Percentiles rank a stretch among this genome's conserved stretches.
Conservation (phyloP, 2,329 filamentous ascomycete species). For the Passalora sequoiae region DNA sequence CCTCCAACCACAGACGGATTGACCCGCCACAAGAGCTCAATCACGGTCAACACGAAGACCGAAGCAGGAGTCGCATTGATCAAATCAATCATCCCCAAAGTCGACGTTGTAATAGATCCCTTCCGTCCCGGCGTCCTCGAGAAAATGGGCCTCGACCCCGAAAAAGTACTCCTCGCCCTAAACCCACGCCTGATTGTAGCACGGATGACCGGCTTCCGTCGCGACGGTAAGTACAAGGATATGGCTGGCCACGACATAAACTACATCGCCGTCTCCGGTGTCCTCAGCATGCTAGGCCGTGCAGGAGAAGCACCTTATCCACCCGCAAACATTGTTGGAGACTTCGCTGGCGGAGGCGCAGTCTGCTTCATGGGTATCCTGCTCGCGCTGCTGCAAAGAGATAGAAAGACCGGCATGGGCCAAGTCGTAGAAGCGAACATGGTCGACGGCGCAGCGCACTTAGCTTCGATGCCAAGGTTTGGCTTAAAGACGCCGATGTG, state of each 20-base stretch:
- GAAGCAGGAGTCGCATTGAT: slow-evolving; percentile 60
- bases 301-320: slow-evolving; percentile 65
- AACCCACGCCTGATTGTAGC: slow-evolving; percentile 77
- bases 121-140: slow-evolving; percentile 90
- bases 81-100: slow-evolving; percentile 55
- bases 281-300: slow-evolving; percentile 69
- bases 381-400: slow-evolving; percentile 66
- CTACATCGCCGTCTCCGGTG: slow-evolving; percentile 83
- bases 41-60: slow-evolving; percentile 74
- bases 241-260: slow-evolving; percentile 98
- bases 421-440: slow-evolving; percentile 95
- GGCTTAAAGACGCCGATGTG: slow-evolving; percentile 60
- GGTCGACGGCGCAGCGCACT: slow-evolving; percentile 81
- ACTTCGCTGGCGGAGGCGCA: slow-evolving; percentile 86
- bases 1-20: slow-evolving; percentile 63
- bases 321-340: slow-evolving; percentile 77
- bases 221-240: slow-evolving; percentile 74
- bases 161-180: slow-evolving; percentile 54
- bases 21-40: slow-evolving; percentile 72
- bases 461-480: slow-evolving; percentile 73
- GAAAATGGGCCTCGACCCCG: slow-evolving; percentile 70
- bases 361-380: slow-evolving; percentile 77
- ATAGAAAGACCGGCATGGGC: slow-evolving; percentile 57
- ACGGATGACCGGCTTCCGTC: slow-evolving; percentile 82
- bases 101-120: slow-evolving; percentile 85